Base-by-base conservation (phyloP, 1,284 basidiomycete genomes). In the Flammula alnicola region DNA sequence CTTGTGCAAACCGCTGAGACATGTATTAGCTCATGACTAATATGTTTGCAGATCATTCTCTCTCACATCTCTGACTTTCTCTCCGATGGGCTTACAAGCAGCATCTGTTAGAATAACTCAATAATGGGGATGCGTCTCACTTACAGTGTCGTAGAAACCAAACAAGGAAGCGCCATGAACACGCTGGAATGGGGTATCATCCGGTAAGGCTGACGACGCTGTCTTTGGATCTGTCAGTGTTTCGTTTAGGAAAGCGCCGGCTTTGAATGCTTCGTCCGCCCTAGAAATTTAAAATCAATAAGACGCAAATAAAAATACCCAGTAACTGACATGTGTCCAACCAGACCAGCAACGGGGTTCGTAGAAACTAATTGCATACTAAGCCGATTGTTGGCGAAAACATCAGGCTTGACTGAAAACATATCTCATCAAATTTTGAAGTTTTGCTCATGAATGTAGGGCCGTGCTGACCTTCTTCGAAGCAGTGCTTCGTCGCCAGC, bases 201-300 rank as follows among this genome's bases (percentile, higher is more conserved):
- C 8, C 16, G 30, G 30, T 16, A 16, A 32, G 5, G 16, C 30
- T 4, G 30, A 32, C 12, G 8, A 11, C 12, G 30, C 30, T 12
- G 30, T 12, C 12, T 4, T 16, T 12, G 30, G 30, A 16, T 32
- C 30, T 11, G 30, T 12, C 5, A 32, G 12, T 16, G 30, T 32
- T 12, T 32, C 30, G 30, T 32, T 12, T 12, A 32, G 30, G 30
- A 12, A 32, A 12, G 30, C 30, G 30, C 12, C 12, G 12, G 30
- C 68, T 42, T 60, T 63, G 20, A 59, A 49, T 35, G 38, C 39
- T 32, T 69, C 66, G 41, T 70, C 64, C 2, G 64, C 60, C 16
- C 67, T 68, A 41, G 52, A 49, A 29, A 32, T 44, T 43, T 29
- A 27, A 5, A n/a, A n/a, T 14, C 26, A 11, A 29, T 20, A 32